Evolutionary conservation across 768 basidiomycete species (phyloP).

Genomic region (Amanita phalloides): DNA sequence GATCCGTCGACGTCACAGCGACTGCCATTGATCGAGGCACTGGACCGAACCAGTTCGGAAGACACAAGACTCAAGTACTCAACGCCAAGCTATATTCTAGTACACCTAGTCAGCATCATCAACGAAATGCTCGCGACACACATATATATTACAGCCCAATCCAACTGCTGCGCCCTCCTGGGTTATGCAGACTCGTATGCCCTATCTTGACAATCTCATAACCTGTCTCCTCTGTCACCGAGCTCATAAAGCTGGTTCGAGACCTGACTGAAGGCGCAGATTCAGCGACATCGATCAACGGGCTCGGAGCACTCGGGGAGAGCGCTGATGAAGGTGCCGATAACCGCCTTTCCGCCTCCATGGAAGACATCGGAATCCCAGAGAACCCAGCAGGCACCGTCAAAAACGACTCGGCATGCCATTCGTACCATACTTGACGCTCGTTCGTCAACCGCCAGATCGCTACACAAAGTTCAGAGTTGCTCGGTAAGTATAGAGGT

Average conservation of each 20-base stretch:
- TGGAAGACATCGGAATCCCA: slow-evolving; percentile 5
- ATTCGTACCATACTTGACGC: slow-evolving; percentile 96
- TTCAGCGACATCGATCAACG: slow-evolving; percentile 60
- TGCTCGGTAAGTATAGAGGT: slow-evolving; percentile 85
- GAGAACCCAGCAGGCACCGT: slow-evolving; percentile 35
- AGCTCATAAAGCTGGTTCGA: slow-evolving; percentile 8
- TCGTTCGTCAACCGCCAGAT: slow-evolving; percentile 91
- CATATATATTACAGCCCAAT: slow-evolving; percentile 51
- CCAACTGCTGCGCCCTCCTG: slow-evolving; percentile 85
- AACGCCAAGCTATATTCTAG: background rate
- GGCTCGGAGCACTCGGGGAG: slow-evolving; percentile 39
- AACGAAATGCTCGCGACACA: background rate
- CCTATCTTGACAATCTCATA: slow-evolving; percentile 78
- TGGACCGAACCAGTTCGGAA: background rate
- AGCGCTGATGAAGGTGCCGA: slow-evolving; percentile 13
- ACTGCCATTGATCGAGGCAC: slow-evolving; percentile 1
- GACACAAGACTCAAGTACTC: background rate
- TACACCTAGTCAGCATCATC: background rate
- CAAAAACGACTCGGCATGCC: slow-evolving; percentile 92
- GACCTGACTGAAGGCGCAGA: slow-evolving; percentile 14
- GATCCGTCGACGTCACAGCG: slow-evolving; percentile 4
- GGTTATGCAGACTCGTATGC: slow-evolving; percentile 88
- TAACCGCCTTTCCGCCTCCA: background rate
- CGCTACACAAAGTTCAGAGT: slow-evolving; percentile 85
- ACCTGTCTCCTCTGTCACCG: slow-evolving; percentile 7